Evolutionary conservation across 371 early-diverging fungal genomes (phyloP).

Genomic region (Synchytrium microbalum): DNA sequence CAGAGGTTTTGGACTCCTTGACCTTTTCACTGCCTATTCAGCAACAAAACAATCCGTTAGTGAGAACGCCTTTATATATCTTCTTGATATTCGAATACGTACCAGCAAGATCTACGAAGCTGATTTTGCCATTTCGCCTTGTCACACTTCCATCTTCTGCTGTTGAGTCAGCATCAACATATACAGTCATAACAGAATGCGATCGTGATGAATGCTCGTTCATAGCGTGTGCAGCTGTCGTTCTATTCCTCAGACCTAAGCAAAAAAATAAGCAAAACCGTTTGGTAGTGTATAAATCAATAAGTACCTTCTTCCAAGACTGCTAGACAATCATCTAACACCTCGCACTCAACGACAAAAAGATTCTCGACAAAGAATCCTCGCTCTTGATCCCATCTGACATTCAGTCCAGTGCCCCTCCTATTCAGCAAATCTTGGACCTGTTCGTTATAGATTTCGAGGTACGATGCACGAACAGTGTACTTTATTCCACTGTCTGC

Average conservation of each 20-base stretch:
- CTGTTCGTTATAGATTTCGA: constrained; percentile 64
- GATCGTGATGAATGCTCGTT: constrained; percentile 91
- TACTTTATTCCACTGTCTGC: constrained; percentile 1
- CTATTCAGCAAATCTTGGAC: constrained; percentile 41
- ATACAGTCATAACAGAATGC: constrained; percentile 39
- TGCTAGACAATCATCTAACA: constrained; percentile 37
- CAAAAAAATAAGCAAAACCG: neutral
- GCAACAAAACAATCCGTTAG: too few species aligned
- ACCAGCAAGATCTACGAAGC: constrained; percentile 99
- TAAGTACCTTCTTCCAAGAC: constrained; percentile 44
- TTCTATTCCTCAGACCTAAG: constrained; percentile 38
- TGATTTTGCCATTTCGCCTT: constrained; percentile 71
- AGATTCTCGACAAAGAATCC: constrained; percentile 47
- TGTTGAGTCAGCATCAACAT: neutral
- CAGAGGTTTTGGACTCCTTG: constrained; percentile 85
- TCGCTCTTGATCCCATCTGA: constrained; percentile 26
- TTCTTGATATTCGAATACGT: constrained; percentile 39
- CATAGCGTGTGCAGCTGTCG: constrained; percentile 91
- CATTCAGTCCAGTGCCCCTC: neutral
- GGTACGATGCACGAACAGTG: constrained; percentile 34
- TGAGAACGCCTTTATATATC: too few species aligned
- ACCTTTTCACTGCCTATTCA: constrained; percentile 43
- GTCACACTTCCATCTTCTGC: constrained; percentile 18
- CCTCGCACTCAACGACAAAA: constrained; percentile 39
- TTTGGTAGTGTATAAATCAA: neutral